Evolutionary conservation across 106 monocot species (phyloP).

Genomic region (Posidonia australis): DNA sequence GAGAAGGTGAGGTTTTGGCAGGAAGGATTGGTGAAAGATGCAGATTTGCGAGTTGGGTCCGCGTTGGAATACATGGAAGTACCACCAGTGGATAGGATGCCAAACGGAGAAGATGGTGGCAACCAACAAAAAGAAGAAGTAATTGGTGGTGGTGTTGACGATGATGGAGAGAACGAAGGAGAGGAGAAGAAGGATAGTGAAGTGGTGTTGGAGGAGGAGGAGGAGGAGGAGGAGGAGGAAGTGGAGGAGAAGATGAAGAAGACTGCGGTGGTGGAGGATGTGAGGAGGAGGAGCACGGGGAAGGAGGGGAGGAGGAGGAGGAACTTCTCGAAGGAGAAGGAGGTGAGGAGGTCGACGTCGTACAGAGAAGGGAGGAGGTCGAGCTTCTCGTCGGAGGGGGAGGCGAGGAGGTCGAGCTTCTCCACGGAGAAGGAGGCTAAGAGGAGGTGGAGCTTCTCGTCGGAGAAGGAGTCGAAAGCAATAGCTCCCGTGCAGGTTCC

Average conservation of each 20-base stretch:
- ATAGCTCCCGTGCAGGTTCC: neutral
- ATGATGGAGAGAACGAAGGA: neutral
- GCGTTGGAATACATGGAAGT: neutral
- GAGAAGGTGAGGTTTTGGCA: slow-evolving; percentile 1
- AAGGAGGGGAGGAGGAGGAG: slow-evolving; percentile 19
- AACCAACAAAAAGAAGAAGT: too few relatives aligned
- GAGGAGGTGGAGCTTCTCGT: slow-evolving; percentile 66
- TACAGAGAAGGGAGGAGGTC: slow-evolving; percentile 21
- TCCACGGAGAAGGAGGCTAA: slow-evolving; percentile 30
- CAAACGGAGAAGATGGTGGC: too few relatives aligned
- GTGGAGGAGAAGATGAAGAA: neutral
- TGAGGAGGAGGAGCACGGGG: slow-evolving; percentile 5
- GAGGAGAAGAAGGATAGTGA: neutral
- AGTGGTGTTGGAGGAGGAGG: neutral
- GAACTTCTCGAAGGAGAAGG: slow-evolving; percentile 26
- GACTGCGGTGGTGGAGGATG: neutral
- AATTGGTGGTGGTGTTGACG: too few relatives aligned
- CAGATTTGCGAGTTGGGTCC: slow-evolving; percentile 4
- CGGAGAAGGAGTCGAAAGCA: slow-evolving; percentile 33
- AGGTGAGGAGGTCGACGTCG: slow-evolving; percentile 14
- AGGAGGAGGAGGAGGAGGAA: neutral
- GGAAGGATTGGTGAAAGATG: neutral
- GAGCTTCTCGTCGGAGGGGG: slow-evolving; percentile 11
- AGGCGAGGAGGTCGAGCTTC: slow-evolving; percentile 21
- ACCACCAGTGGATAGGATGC: too few relatives aligned